Evolutionary conservation across 2,329 filamentous ascomycete genomes (phyloP).

Genomic region (Chaetomiaceae sp.): DNA sequence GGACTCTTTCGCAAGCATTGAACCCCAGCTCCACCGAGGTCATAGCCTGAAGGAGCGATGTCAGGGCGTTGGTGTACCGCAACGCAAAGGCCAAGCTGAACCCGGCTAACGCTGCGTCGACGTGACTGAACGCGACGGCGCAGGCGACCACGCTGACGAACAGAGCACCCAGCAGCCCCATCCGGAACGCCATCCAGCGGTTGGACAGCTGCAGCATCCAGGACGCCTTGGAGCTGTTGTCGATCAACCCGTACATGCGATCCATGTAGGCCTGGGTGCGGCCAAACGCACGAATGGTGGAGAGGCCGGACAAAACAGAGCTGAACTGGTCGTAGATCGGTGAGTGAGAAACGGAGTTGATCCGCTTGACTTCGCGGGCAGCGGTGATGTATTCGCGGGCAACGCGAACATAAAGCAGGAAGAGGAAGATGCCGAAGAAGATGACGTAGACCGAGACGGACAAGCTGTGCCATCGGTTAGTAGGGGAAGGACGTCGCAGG

Average conservation of each 20-base stretch:
- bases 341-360: conserved; percentile 36
- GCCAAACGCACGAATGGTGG: conserved; percentile 37
- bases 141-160: conserved; percentile 34
- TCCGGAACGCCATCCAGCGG: conserved; percentile 35
- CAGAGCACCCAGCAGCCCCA: conserved; percentile 34
- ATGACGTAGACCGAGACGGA: conserved; percentile 32
- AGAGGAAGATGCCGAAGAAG: conserved; percentile 31
- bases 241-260: conserved; percentile 30
- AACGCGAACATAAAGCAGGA: conserved; percentile 30
- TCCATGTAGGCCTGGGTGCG: conserved; percentile 33
- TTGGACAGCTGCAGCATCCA: conserved; percentile 30
- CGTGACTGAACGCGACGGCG: conserved; percentile 31
- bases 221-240: conserved; percentile 28
- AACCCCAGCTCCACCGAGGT: conserved; percentile 36
- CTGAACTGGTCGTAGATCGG: conserved; percentile 39
- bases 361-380: conserved; percentile 36
- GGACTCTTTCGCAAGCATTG: conserved; percentile 38
- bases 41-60: conserved; percentile 31
- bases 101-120: conserved; percentile 35
- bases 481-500: no score
- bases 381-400: conserved; percentile 33
- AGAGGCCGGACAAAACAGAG: conserved; percentile 35
- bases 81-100: conserved; percentile 37
- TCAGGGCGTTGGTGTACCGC: conserved; percentile 31
- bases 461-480: conserved; percentile 18